Conservation (phyloP, 2,329 filamentous ascomycete genomes). For the Furcasterigmium sp. region DNA sequence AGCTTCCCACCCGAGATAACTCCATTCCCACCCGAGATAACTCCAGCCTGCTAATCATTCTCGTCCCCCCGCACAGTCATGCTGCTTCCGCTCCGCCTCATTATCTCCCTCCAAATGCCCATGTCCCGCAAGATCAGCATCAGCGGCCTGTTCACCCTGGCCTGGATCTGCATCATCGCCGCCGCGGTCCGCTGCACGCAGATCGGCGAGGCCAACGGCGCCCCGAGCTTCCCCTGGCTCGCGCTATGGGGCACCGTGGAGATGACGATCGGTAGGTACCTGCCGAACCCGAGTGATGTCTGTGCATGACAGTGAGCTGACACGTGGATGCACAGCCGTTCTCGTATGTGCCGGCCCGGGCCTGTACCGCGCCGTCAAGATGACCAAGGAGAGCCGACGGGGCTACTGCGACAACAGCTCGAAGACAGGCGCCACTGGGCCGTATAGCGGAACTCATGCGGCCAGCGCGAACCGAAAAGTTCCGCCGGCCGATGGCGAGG, state of each 20-base stretch:
- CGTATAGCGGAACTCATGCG: too few species aligned
- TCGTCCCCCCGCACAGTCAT: too few species aligned
- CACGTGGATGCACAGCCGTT: not conserved
- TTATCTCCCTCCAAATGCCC: slow-evolving; percentile 7
- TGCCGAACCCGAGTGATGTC: not conserved
- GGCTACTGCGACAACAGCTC: not conserved
- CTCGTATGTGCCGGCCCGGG: not conserved
- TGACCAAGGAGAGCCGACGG: not conserved
- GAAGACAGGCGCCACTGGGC: too few species aligned
- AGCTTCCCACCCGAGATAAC: too few species aligned
- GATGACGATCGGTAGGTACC: too few species aligned
- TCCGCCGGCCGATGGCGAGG: too few species aligned
- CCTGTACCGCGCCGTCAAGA: not conserved
- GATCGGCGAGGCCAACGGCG: slow-evolving; percentile 1
- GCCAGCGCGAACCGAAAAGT: too few species aligned
- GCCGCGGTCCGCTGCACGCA: slow-evolving; percentile 7
- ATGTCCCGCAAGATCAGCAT: slow-evolving; percentile 8
- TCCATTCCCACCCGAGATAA: too few species aligned
- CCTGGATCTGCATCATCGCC: slow-evolving; percentile 9
- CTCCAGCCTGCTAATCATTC: too few species aligned
- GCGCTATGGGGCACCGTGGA: too few species aligned
- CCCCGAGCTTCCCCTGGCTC: too few species aligned
- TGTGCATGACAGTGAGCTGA: not conserved
- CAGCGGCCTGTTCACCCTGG: slow-evolving; percentile 8
- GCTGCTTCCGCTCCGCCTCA: slow-evolving; percentile 6